Evolutionary conservation across 2,329 filamentous ascomycete genomes (phyloP), one percentile per base, ranked within the genome.

Genomic region (Talaromyces sp.): DNA sequence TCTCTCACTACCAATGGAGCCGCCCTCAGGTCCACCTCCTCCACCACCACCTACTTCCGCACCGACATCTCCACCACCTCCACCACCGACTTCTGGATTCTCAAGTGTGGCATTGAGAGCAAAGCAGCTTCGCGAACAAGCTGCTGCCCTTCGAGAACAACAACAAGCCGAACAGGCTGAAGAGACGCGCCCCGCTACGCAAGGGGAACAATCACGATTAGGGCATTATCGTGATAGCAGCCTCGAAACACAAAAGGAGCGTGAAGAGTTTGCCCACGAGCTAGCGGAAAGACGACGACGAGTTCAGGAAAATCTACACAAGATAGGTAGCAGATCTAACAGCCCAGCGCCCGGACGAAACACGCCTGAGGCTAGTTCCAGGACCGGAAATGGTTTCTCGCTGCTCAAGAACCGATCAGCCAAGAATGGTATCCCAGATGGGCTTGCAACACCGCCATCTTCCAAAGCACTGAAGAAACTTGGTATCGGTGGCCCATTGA

Each of bases 261-360:
- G 80, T 19, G 79, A 82, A 65, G 80, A 80, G 33, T 82, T 84
- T 64, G 81, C 77, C 9, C 78, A 77, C 41, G 82, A 83, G 67
- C 73, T 84, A 17, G 81, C 82, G 1, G 79, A 83, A 70, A 74
- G 82, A 61, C 77, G 81, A 61, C 74, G 76, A 60, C 79, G 74
- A 63, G 81, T 84, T 54, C 80, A 83, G 68, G 81, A 83, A 67
- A 82, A 82, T 66, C 69, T 84, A 22, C 78, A 76, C 63, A 79
- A 73, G 49, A 77, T 80, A 43, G 78, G 79, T 60, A 81, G 78
- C 65, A 72, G 80, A 61, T 80, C 81, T 3, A 74, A 71, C 45
- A 82, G 80, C 66, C 80, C 81, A n/a, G 73, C 70, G 4, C 73
- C 77, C 39, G 74, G 74, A 54, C 69, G 72, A 13, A 70, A 75